These are phyloP conservation scores for Litchi chinensis DNA, from an alignment of 345 rosid genomes.

Conservation along the genomic window DNA sequence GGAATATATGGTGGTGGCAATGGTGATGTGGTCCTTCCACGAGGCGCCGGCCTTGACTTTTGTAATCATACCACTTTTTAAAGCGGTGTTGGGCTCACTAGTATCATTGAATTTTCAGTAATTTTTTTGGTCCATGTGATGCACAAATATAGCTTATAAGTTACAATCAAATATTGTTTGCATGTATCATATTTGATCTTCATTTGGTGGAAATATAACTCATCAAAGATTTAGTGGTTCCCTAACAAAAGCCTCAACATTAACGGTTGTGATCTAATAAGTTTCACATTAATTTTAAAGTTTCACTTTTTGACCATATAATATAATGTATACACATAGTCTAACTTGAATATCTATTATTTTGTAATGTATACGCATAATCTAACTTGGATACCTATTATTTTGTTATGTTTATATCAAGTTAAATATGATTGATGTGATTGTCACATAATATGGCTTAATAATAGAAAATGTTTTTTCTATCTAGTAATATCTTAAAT, in stretches of 20 bases:
- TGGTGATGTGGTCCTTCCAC: constrained; percentile 1
- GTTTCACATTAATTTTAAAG: background rate
- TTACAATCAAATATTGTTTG: background rate
- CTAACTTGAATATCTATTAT: too few species aligned
- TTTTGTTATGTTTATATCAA: too few species aligned
- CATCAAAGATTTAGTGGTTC: constrained; percentile 34
- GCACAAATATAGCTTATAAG: background rate
- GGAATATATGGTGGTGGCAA: background rate
- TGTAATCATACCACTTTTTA: background rate
- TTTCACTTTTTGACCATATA: background rate
- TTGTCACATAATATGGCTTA: too few species aligned
- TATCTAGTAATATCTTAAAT: too few species aligned
- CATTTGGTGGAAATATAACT: constrained; percentile 10
- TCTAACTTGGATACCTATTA: too few species aligned
- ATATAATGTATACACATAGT: too few species aligned
- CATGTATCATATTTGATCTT: background rate
- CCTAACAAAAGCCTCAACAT: background rate
- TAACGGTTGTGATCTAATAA: constrained; percentile 15
- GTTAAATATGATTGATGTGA: too few species aligned
- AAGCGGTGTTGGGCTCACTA: constrained; percentile 11
- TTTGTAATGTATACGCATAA: too few species aligned
- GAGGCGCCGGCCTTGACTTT: constrained; percentile 20
- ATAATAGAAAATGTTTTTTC: too few species aligned
- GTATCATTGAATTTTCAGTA: background rate
- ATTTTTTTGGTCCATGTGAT: background rate